Percentiles rank a stretch among this genome's conserved stretches.
These are phyloP conservation scores for Kwoniella dejecticola DNA, from an alignment of 768 basidiomycete species.

Conservation along the genomic window DNA sequence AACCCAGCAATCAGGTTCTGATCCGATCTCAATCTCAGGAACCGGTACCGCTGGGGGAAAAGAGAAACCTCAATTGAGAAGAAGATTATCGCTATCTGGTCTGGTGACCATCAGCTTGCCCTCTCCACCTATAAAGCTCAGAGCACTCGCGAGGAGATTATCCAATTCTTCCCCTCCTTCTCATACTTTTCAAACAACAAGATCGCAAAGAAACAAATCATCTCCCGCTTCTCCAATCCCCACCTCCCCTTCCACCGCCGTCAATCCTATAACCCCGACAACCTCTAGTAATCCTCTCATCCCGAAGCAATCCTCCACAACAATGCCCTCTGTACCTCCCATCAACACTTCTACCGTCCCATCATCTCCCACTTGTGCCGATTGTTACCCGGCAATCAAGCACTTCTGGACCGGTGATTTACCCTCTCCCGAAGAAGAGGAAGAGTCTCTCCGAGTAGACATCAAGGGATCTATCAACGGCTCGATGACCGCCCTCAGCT, in stretches of 20 bases:
- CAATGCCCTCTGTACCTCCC: constrained; percentile 7
- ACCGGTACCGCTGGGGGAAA: not conserved
- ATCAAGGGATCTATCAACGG: not conserved
- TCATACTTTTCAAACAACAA: not conserved
- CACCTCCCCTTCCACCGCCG: constrained; percentile 8
- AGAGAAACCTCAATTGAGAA: constrained; percentile 1
- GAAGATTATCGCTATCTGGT: constrained; percentile 10
- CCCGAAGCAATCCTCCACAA: constrained; percentile 1
- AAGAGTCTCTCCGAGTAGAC: not conserved
- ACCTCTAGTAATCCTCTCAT: constrained; percentile 2
- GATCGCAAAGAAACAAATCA: not conserved
- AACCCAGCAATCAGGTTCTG: not conserved
- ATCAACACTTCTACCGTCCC: constrained; percentile 4
- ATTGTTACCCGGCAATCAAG: not conserved
- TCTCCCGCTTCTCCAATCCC: constrained; percentile 8
- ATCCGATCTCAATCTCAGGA: not conserved
- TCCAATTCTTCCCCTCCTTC: constrained; percentile 11
- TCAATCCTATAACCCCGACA: constrained; percentile 6
- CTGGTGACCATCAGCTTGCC: constrained; percentile 5
- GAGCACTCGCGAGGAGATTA: constrained; percentile 5
- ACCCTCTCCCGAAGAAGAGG: not conserved
- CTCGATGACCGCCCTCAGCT: not conserved
- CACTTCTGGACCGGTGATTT: not conserved
- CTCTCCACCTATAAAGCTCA: constrained; percentile 12
- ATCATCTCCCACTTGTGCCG: constrained; percentile 4